Base-by-base conservation (phyloP, 1,284 basidiomycete species). In the Leccinum angustisporum region DNA sequence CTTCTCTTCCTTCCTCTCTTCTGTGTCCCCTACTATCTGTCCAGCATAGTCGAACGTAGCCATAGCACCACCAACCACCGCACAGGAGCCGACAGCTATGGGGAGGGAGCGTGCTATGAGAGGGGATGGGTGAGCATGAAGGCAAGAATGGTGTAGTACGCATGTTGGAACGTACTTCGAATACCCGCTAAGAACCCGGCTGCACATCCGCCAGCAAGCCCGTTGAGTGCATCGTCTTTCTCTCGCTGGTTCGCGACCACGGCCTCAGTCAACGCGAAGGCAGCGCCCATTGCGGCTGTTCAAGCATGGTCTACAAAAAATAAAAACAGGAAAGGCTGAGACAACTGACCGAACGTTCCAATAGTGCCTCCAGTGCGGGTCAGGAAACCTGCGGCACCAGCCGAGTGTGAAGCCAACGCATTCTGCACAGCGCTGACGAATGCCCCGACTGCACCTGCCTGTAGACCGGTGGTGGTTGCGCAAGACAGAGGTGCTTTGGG, bases 111-210 rank as follows among this genome's bases (percentile, higher is more conserved):
- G 87, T 59, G 86, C 94, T 95, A 59, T 57, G 65, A 57, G 62
- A 58, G 21, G 54, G 10, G 33, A 30, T 53, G 51, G 6, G 9
- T 64, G 33, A 67, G 58, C n/a, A 40, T 56, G 13, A 51, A 51
- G 4, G 27, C 40, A 46, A 43, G 38, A 59, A 63, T n/a, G 36
- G 53, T 34, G 36, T 13, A 48, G 34, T 34, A 25, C 34, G 4
- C 33, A 38, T 36, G 36, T 40, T 62, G 57, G 60, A 58, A 61
- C 81, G 61, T 73, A 93, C 94, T 82, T 79, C 88, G 83, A 63
- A 95, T 80, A 63, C 95, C 95, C 51, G 92, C 92, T 65, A 97
- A 79, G 76, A 97, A 92, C 56, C 95, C 95, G 60, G 36, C 94
- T 56, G 95, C 95, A 77, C 95, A 97, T 61, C 92, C 95, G 65